Base-by-base conservation (phyloP, 2,329 filamentous ascomycete genomes). In the Aspergillus alliaceus region DNA sequence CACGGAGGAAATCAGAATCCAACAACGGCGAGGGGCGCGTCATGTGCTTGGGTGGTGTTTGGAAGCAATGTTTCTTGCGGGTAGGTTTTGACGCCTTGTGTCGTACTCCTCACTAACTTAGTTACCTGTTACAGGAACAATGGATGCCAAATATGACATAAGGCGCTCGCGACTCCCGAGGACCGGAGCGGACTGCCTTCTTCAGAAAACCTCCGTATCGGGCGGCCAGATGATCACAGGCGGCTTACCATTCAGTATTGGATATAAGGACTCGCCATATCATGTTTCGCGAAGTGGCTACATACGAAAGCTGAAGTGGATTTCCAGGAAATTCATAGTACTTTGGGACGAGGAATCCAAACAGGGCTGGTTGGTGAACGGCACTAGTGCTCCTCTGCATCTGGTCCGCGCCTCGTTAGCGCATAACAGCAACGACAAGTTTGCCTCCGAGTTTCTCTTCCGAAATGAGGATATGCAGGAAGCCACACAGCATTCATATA, bases 21-120 rank as follows among this genome's bases (percentile, higher is more conserved):
- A n/a, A n/a, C n/a, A n/a, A n/a, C n/a, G n/a, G n/a, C n/a, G n/a
- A n/a, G n/a, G n/a, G n/a, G n/a, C n/a, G n/a, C 64, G 73, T 2
- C 73, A 75, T 60, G 60, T 76, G 6, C 37, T 75, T 11, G 74
- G 72, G 1, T 75, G 72, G 72, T 75, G 68, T 56, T 47, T 57
- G 14, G 47, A 60, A 20, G 48, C 52, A 22, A 61, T 47, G 22
- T 58, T 40, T n/a, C 56, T 64, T 4, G 68, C 64, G 1, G 61
- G 44, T 70, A 64, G 34, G 51, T 63, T 72, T 37, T 48, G n/a
- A 14, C n/a, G n/a, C n/a, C n/a, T n/a, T n/a, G n/a, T n/a, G n/a
- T n/a, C n/a, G n/a, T n/a, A n/a, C n/a, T n/a, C n/a, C n/a, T n/a
- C n/a, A n/a, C n/a, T n/a, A n/a, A n/a, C n/a, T n/a, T n/a, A n/a